Conservation (phyloP, 2,329 filamentous ascomycete genomes). For the Aspergillus bombycis region DNA sequence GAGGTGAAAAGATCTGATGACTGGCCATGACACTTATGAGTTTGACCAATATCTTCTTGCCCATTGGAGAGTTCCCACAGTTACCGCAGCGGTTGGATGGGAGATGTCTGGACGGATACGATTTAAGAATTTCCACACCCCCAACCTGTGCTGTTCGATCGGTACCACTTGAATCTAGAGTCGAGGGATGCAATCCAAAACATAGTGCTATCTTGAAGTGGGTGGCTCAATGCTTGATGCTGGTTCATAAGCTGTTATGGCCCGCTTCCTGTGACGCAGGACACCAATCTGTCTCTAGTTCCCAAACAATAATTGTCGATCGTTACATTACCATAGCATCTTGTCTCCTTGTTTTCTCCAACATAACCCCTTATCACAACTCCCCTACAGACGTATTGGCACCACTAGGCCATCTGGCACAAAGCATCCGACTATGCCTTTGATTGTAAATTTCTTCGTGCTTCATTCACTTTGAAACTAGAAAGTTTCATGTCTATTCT, state of each 20-base stretch:
- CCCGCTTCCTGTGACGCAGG: no score
- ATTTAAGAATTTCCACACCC: background rate
- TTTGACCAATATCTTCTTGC: background rate
- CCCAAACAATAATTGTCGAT: no score
- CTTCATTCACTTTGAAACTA: background rate
- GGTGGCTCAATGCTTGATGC: background rate
- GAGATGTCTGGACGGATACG: background rate
- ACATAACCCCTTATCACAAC: no score
- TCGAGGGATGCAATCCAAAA: background rate
- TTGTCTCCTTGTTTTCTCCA: background rate
- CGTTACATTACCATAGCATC: background rate
- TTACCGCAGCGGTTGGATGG: background rate
- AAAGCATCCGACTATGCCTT: no score
- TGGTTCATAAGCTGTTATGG: background rate
- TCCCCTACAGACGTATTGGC: background rate
- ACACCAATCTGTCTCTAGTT: no score
- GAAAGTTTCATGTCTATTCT: background rate
- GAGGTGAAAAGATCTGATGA: background rate
- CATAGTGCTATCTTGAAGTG: background rate
- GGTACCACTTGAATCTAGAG: background rate
- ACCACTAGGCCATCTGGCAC: background rate
- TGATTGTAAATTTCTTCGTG: background rate
- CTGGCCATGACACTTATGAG: background rate
- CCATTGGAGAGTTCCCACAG: no score
- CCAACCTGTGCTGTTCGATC: background rate